Evolutionary conservation across 148 eudicot genomes (phyloP), one percentile per base, ranked within the genome.

Genomic region (Arbutus unedo): DNA sequence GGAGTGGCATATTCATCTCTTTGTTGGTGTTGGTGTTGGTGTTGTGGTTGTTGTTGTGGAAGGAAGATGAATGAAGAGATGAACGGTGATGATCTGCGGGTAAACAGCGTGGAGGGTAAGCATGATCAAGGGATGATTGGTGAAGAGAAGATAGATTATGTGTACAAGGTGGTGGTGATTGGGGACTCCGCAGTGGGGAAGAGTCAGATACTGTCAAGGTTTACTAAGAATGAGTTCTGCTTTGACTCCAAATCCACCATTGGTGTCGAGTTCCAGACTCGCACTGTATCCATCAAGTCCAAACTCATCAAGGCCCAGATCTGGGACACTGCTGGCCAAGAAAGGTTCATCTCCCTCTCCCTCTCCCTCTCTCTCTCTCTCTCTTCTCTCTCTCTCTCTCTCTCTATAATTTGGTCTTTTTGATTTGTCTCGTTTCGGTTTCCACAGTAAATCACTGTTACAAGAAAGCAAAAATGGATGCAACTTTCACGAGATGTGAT

Each of bases 311-410:
- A 94, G 87, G 98, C 98, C 73, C 98, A 94, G 96, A 93, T 94
- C 96, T 94, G 96, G 96, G 98, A 94, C 85, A 93, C 96, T 60
- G 96, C 96, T 79, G 94, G 98, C 85, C 96, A 93, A 85, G 94
- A 94, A 85, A 94, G 94, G 94, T 92, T 31, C 38, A 31, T 31
- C 38, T 31, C 38, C 38, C 6, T 31, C 18, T 25, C 45, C 23
- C 57, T 51, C 38, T 14, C 55, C 38, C 6, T 31, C 18, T 25
- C 45, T 23, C 57, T 51, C 38, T 14, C 55, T 1, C 6, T 31
- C 18, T 25, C 45, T n/a, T 23, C 57, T 51, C 38, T 14, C 55
- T 19, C n/a, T 1, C 6, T 31, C 18, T 25, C 45, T 23, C 57
- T 51, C 38, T 14, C 55, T 19, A 0, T 7, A 1, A 38, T 6